phyloP scores from a whole-genome alignment of 1,139 yeast species.

The Blastobotrys aristatus region DNA sequence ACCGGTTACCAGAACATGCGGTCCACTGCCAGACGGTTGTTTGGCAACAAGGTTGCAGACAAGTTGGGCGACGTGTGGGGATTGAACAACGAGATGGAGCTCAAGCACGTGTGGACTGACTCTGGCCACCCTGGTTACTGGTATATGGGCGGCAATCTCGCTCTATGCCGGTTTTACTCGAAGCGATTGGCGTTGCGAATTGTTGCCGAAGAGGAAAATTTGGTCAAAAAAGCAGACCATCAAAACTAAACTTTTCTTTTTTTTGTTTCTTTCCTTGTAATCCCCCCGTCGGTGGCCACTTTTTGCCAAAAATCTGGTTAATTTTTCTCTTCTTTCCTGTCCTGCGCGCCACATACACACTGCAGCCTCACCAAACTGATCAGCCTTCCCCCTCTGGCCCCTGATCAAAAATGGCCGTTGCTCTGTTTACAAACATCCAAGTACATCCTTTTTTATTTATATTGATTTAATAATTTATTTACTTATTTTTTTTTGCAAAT shows the following conservation, averaged over 20 bases:
- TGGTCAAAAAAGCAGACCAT: not conserved
- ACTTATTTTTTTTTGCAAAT: no score
- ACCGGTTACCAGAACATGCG: conserved; percentile 43
- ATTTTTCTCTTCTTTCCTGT: not conserved
- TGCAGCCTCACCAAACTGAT: no score
- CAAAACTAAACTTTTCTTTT: not conserved
- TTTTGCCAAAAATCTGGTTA: no score
- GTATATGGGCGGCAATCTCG: conserved; percentile 23
- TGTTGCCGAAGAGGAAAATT: conserved; percentile 22
- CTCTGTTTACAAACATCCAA: no score
- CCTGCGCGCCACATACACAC: no score
- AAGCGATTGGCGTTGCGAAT: conserved; percentile 27
- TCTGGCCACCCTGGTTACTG: conserved; percentile 23
- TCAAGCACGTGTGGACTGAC: conserved; percentile 21
- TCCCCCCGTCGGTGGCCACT: no score
- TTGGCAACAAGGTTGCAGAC: conserved; percentile 16
- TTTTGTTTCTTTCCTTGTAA: no score
- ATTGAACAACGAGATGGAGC: conserved; percentile 24
- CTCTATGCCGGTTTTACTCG: conserved; percentile 22
- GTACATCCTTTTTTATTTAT: no score
- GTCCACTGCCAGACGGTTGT: conserved; percentile 37
- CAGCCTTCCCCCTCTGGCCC: no score
- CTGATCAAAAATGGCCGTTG: no score
- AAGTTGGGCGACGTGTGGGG: conserved; percentile 27
- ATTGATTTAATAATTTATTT: no score